Conservation (phyloP, 768 basidiomycete species). For the Coprinopsis sp. region DNA sequence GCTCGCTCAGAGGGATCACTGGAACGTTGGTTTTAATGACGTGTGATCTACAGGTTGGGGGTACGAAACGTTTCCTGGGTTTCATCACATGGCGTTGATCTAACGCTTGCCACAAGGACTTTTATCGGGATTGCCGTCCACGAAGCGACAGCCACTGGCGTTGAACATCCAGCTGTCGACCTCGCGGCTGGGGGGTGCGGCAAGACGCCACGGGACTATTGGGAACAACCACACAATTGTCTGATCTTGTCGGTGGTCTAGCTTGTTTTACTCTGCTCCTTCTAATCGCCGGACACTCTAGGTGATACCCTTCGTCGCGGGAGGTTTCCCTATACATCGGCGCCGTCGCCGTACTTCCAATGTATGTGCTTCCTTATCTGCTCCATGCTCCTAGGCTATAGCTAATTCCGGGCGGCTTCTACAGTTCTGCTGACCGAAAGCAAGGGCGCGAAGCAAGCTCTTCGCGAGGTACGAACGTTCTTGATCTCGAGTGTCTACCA, state of each 20-base stretch:
- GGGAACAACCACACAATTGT: slow-evolving; percentile 74
- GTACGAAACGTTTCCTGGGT: slow-evolving; percentile 25
- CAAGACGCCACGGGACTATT: slow-evolving; percentile 73
- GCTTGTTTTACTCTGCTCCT: neutral
- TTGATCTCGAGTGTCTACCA: slow-evolving; percentile 6
- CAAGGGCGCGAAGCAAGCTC: slow-evolving; percentile 81
- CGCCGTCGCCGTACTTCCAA: slow-evolving; percentile 86
- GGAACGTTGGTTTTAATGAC: slow-evolving; percentile 15
- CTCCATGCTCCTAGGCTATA: neutral
- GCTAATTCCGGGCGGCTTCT: slow-evolving; percentile 10
- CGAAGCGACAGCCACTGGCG: slow-evolving; percentile 56
- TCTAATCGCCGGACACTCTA: slow-evolving; percentile 24
- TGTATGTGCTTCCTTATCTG: slow-evolving; percentile 46
- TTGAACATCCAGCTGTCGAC: slow-evolving; percentile 41
- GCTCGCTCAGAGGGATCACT: slow-evolving; percentile 16
- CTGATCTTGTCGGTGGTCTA: slow-evolving; percentile 67
- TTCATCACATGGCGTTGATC: slow-evolving; percentile 14
- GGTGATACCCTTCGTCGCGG: slow-evolving; percentile 88
- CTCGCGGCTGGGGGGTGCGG: slow-evolving; percentile 73
- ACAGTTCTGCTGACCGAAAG: slow-evolving; percentile 80
- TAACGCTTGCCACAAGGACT: slow-evolving; percentile 44
- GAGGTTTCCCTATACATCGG: slow-evolving; percentile 93
- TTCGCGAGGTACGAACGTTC: slow-evolving; percentile 68
- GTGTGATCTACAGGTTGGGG: slow-evolving; percentile 34
- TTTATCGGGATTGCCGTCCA: slow-evolving; percentile 87